Evolutionary conservation across 108 stramenopile species (phyloP).

Genomic region (Tribonema minus): DNA sequence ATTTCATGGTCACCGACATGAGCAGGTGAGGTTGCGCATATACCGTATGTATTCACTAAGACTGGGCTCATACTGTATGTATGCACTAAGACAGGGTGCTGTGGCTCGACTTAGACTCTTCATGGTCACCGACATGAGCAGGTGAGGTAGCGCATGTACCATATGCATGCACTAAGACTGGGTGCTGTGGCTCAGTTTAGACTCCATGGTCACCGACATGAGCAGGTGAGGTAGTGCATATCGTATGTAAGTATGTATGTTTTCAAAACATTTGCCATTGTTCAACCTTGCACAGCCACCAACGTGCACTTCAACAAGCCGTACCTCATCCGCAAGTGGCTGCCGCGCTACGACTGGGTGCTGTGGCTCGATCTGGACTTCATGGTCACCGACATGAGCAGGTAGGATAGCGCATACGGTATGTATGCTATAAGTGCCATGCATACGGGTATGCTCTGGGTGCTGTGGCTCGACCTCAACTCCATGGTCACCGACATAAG

Average conservation of each 20-base stretch:
- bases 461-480: constrained; percentile 38
- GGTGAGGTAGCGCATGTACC: no score
- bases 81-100: constrained; percentile 43
- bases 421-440: background rate
- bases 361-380: constrained; percentile 45
- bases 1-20: constrained; percentile 16
- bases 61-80: no score
- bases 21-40: no score
- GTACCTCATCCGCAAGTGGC: constrained; percentile 42
- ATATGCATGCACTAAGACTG: constrained; percentile 41
- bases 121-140: constrained; percentile 9
- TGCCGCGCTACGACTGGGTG: constrained; percentile 44
- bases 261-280: no score
- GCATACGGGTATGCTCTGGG: constrained; percentile 10
- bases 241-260: no score
- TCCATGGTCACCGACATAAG: constrained; percentile 15
- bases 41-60: no score
- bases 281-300: no score
- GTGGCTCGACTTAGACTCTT: constrained; percentile 34
- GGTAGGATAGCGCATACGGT: background rate
- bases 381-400: constrained; percentile 13
- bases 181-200: constrained; percentile 37
- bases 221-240: no score
- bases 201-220: constrained; percentile 19
- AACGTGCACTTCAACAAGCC: constrained; percentile 49